Conservation (phyloP, 2,329 filamentous ascomycete species). For the Penicillium crustosum region DNA sequence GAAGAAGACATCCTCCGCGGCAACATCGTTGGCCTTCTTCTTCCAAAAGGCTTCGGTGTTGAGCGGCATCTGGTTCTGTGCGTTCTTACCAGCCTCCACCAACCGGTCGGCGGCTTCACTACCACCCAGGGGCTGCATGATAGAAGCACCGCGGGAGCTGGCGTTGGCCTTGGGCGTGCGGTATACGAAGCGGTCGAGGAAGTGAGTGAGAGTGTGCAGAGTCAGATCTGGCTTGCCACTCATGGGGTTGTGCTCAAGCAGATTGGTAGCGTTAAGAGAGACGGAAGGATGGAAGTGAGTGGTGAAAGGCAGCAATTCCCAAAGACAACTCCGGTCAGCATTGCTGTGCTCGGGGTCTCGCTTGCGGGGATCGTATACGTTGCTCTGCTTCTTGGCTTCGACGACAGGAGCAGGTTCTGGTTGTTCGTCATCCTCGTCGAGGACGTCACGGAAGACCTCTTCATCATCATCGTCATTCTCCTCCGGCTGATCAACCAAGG, state of each 20-base stretch:
- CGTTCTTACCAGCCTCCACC: slow-evolving; percentile 58
- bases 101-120: slow-evolving; percentile 61
- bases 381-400: slow-evolving; percentile 35
- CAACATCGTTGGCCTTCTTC: slow-evolving; percentile 82
- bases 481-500: slow-evolving; percentile 78
- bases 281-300: slow-evolving; percentile 93
- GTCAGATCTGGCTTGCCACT: slow-evolving; percentile 87
- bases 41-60: slow-evolving; percentile 91
- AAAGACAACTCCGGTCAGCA: slow-evolving; percentile 88
- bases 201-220: slow-evolving; percentile 87
- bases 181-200: slow-evolving; percentile 98
- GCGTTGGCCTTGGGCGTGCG: slow-evolving; percentile 75
- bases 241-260: slow-evolving; percentile 68
- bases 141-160: slow-evolving; percentile 72
- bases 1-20: slow-evolving; percentile 95
- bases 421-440: slow-evolving; percentile 53
- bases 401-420: slow-evolving; percentile 19
- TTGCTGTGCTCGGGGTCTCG: slow-evolving; percentile 88
- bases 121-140: slow-evolving; percentile 89
- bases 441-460: slow-evolving; percentile 67
- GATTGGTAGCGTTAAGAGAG: slow-evolving; percentile 71
- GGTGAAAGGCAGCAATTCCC: slow-evolving; percentile 79
- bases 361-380: slow-evolving; percentile 80
- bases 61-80: slow-evolving; percentile 62
- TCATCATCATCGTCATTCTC: slow-evolving; percentile 69